phyloP scores from a whole-genome alignment of 768 basidiomycete genomes.

The Lyophyllum decastes region DNA sequence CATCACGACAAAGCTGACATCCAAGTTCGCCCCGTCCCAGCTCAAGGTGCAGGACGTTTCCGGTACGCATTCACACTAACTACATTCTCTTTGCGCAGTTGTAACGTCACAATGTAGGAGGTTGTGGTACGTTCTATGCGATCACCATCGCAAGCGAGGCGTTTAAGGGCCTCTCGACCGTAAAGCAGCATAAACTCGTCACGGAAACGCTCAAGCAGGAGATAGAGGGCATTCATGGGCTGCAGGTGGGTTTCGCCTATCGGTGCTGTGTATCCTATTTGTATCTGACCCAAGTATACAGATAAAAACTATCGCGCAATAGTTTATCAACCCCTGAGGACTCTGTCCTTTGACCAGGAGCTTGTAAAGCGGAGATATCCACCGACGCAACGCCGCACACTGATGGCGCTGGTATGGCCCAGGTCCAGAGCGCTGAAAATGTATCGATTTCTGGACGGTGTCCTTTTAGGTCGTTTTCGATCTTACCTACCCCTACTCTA shows the following conservation, averaged over 20 bases:
- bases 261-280: neutral
- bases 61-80: slow-evolving; percentile 44
- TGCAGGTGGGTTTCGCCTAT: slow-evolving; percentile 64
- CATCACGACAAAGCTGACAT: slow-evolving; percentile 73
- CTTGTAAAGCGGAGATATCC: neutral
- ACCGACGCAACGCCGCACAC: neutral
- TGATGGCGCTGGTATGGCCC: neutral
- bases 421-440: too few species aligned
- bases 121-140: slow-evolving; percentile 97
- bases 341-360: neutral
- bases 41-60: slow-evolving; percentile 94
- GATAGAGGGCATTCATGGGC: slow-evolving; percentile 88
- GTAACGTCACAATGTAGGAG: slow-evolving; percentile 53
- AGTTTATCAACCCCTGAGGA: neutral
- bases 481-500: neutral
- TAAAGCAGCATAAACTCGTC: slow-evolving; percentile 94
- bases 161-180: slow-evolving; percentile 82
- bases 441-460: too few species aligned
- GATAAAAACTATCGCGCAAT: slow-evolving; percentile 16
- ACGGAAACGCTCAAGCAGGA: slow-evolving; percentile 86
- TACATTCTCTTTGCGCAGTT: neutral
- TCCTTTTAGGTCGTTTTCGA: too few species aligned
- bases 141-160: slow-evolving; percentile 83
- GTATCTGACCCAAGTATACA: neutral
- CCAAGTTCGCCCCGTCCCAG: slow-evolving; percentile 76